Conservation (phyloP, 768 basidiomycete genomes). For the Vararia minispora region DNA sequence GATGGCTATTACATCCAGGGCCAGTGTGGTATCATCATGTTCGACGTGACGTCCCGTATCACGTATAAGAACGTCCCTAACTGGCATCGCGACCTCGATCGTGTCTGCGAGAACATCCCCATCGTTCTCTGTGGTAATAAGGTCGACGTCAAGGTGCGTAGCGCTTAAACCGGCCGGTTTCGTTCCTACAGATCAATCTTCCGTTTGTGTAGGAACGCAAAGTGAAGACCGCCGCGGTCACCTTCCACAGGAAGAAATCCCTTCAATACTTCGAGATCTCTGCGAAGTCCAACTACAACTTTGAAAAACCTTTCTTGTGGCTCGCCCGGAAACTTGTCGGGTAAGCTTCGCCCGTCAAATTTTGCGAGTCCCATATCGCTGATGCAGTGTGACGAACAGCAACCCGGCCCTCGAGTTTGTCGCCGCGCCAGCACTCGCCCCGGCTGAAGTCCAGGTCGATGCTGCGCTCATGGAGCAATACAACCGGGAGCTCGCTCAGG, state of each 20-base stretch:
- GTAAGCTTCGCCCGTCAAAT: constrained; percentile 32
- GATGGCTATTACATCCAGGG: constrained; percentile 97
- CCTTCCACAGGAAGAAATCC: constrained; percentile 99
- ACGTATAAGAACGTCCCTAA: constrained; percentile 99
- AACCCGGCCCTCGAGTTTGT: constrained; percentile 89
- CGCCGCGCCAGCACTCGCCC: constrained; percentile 90
- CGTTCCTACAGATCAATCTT: constrained; percentile 1
- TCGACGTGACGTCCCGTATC: constrained; percentile 98
- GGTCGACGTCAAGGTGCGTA: constrained; percentile 92
- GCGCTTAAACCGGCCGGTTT: no score
- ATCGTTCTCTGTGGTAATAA: constrained; percentile 99
- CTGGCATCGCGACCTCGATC: constrained; percentile 99
- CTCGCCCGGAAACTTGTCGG: constrained; percentile 96
- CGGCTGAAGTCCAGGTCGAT: constrained; percentile 87
- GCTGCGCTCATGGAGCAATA: constrained; percentile 67
- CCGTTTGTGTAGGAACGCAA: constrained; percentile 74
- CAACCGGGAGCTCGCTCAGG: constrained; percentile 61
- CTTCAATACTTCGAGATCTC: constrained; percentile 99
- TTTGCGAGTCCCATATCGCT: not conserved
- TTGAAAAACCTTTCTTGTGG: constrained; percentile 99
- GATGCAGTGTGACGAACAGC: constrained; percentile 26
- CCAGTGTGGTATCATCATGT: constrained; percentile 99
- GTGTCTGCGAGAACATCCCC: constrained; percentile 99
- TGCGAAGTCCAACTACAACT: constrained; percentile 99
- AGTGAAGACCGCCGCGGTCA: constrained; percentile 97